These are phyloP conservation scores for Beauveria bassiana DNA, from an alignment of 2,329 filamentous ascomycete species.

Conservation along the genomic window DNA sequence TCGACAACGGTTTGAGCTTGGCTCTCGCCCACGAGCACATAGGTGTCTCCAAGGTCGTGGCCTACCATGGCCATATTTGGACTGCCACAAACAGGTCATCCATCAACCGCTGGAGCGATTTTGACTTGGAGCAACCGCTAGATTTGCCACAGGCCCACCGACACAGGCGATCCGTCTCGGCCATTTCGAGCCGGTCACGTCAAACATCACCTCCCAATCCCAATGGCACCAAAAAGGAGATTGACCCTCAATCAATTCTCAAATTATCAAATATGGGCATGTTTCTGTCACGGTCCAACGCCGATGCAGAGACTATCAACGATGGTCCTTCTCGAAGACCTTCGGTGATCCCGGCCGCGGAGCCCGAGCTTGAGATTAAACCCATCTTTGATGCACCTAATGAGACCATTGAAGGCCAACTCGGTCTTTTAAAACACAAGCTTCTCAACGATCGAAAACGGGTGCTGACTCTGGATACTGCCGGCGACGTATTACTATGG, in stretches of 20 bases:
- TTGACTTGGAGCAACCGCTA: conserved; percentile 69
- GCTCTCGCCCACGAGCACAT: conserved; percentile 91
- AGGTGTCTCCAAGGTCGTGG: conserved; percentile 61
- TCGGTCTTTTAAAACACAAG: conserved; percentile 88
- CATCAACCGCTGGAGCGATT: conserved; percentile 84
- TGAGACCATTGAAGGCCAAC: conserved; percentile 88
- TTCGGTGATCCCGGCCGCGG: conserved; percentile 23
- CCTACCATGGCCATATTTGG: conserved; percentile 74
- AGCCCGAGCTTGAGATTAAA: conserved; percentile 31
- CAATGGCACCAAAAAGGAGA: conserved; percentile 45
- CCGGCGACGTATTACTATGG: conserved; percentile 91
- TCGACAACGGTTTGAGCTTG: conserved; percentile 83
- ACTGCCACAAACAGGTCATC: conserved; percentile 84
- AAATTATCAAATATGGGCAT: conserved; percentile 76
- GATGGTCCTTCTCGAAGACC: conserved; percentile 35
- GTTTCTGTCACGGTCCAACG: conserved; percentile 53
- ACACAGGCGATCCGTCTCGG: conserved; percentile 40
- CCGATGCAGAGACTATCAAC: conserved; percentile 49
- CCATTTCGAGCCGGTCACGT: conserved; percentile 29
- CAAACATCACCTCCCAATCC: conserved; percentile 26
- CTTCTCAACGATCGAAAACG: conserved; percentile 84
- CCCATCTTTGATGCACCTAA: conserved; percentile 62
- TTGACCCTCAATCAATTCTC: conserved; percentile 70
- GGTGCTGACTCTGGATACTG: conserved; percentile 86
- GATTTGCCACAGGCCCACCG: conserved; percentile 51